These are phyloP conservation scores for Aegilops longissima DNA, from an alignment of 176 grass and related monocot species.

Conservation along the genomic window DNA sequence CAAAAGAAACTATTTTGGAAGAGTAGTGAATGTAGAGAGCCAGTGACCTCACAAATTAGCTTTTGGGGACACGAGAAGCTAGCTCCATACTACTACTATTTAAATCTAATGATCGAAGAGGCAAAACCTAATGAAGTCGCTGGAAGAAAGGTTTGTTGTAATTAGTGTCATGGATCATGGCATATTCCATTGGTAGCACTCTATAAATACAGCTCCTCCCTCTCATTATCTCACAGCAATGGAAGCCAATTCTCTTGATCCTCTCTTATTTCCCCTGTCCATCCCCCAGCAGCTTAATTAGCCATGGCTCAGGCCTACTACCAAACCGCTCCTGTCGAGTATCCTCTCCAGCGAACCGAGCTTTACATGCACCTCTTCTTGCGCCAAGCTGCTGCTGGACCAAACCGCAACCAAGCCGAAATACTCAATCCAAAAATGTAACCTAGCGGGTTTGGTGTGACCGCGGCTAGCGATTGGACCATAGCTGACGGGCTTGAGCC, in stretches of 20 bases:
- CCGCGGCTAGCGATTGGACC: not conserved
- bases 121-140: too few species aligned
- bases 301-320: not conserved
- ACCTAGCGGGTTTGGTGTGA: not conserved
- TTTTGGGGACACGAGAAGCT: not conserved
- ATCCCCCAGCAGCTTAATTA: not conserved
- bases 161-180: not conserved
- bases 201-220: not conserved
- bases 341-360: not conserved
- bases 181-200: not conserved
- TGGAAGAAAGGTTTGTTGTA: too few species aligned
- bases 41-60: not conserved
- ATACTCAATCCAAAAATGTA: not conserved
- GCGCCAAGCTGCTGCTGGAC: not conserved
- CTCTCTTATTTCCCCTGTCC: not conserved
- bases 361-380: not conserved
- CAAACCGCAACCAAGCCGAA: not conserved
- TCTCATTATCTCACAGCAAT: not conserved
- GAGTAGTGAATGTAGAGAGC: too few species aligned
- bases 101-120: too few species aligned
- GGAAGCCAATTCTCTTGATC: not conserved
- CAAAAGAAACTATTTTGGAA: too few species aligned
- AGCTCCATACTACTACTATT: too few species aligned
- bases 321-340: not conserved
- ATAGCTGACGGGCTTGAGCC: not conserved